Evolutionary conservation across 345 rosid genomes (phyloP), one percentile per base, ranked within the genome.

Genomic region (Aegle marmelos): DNA sequence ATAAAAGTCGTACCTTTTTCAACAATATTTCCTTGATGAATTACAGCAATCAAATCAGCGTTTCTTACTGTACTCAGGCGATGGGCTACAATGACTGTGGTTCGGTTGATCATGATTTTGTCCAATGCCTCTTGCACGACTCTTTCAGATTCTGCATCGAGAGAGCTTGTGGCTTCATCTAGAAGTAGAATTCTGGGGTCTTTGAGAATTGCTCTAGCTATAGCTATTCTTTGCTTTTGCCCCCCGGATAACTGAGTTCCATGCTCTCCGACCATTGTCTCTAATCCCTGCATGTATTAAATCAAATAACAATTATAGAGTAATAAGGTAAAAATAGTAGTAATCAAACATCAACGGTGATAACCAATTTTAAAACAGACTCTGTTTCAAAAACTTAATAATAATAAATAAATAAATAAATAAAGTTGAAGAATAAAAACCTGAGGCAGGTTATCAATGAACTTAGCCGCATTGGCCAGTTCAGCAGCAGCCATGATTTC

Each of bases 361-460:
- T 2, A 36, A 41, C 11, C 14, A 41, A 41, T 41, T 41, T 41
- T 41, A 41, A 41, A 41, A 11, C 3, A 10, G 50, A 63, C 45
- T 27, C 4, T 67, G 16, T 37, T 3, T 24, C 14, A 67, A 6
- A 33, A n/a, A 22, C 6, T 16, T 19, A 2, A 31, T 33, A 72
- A 71, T 17, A 7, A 36, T 7, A 36, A 36, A 33, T 1, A 36
- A 41, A 9, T 24, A 21, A 62, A n/a, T n/a, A n/a, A n/a, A n/a
- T n/a, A n/a, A 36, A 7, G 14, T 56, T 34, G 22, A 37, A 9
- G 5, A 28, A 28, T 13, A 1, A n/a, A 66, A 59, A 87, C 88
- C 88, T 85, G 79, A 72, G 90, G 88, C 48, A 87, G 77, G 68
- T 80, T 83, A 64, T 88, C 85, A 34, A 88, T 83, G 74, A 88